Evolutionary conservation across 192 early-diverging fungal species (phyloP), one percentile per base, ranked within the genome.

Genomic region (Coemansia sp.): DNA sequence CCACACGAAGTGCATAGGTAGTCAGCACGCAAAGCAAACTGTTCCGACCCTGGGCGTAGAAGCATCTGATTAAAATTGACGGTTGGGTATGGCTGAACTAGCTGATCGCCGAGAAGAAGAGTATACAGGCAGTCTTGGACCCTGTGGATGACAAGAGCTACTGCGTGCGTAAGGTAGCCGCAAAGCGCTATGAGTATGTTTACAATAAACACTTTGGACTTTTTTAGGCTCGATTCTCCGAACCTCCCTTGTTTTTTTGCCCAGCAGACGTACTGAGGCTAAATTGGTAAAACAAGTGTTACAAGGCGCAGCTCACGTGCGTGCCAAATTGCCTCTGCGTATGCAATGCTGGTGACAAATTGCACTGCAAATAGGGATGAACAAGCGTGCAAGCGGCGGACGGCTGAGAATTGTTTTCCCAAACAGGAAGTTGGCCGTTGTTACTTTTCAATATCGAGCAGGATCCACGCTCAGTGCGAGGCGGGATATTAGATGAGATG

Each of bases 1-100:
- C 48, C 48, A 27, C 72, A 74, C n/a, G 56, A 12, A 0, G 25
- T 4, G 53, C 72, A 74, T 4, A 21, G 47, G 47, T 49, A 49
- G 47, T 49, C 17, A 17, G 47, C 47, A 8, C n/a, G 47, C n/a
- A 49, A 15, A 19, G 47, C 41, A n/a, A 43, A 43, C 41, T 10
- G 47, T 5, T 19, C 17, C 5, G 47, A 17, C 8, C n/a, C 47
- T 7, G 47, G 17, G 6, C 47, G 15, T 19, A 49, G 15, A 8
- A 49, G 47, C 47, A 49, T 49, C 47, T 49, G 47, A n/a, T 49
- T 49, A 49, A 7, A 49, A 6, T 7, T 7, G n/a, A 17, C 19
- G 19, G n/a, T 21, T 49, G 17, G 8, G 19, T 49, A 17, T 19
- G 19, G 19, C 15, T 21, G 47, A 19, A 19, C 5, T 49, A 19